phyloP scores from a whole-genome alignment of 805 yeast genomes.

The Metschnikowia aberdeeniae region DNA sequence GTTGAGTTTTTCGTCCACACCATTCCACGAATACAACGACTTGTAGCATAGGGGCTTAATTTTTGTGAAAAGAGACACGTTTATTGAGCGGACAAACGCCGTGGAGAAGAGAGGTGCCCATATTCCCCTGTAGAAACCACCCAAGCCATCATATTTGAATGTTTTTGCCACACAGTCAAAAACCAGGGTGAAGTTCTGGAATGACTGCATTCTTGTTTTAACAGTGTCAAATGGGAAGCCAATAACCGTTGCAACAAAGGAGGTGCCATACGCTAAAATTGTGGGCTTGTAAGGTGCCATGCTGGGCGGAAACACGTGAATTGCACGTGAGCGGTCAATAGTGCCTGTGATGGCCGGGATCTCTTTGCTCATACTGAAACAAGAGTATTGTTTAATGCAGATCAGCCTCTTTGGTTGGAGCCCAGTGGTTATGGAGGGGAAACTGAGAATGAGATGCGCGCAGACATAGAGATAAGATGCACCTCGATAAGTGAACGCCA shows the following conservation, averaged over 20 bases:
- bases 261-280: constrained; percentile 59
- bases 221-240: constrained; percentile 87
- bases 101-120: constrained; percentile 69
- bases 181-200: constrained; percentile 51
- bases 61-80: constrained; percentile 59
- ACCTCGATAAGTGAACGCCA: background rate
- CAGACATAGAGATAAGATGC: constrained; percentile 2
- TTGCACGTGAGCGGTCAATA: constrained; percentile 42
- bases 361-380: background rate
- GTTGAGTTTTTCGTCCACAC: constrained; percentile 24
- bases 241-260: constrained; percentile 59
- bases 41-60: constrained; percentile 40
- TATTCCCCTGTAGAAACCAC: constrained; percentile 74
- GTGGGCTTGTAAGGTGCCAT: constrained; percentile 54
- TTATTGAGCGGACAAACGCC: constrained; percentile 59
- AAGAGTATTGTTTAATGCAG: background rate
- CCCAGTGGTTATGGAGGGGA: background rate
- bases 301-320: constrained; percentile 44
- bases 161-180: constrained; percentile 57
- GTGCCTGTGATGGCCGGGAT: constrained; percentile 61
- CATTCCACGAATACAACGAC: constrained; percentile 13
- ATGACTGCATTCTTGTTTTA: constrained; percentile 83
- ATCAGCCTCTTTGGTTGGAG: background rate
- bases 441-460: constrained; percentile 1
- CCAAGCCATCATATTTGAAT: constrained; percentile 54